Evolutionary conservation across 441 rosid genomes (phyloP), one percentile per base, ranked within the genome.

Genomic region (Pelargonium australe): DNA sequence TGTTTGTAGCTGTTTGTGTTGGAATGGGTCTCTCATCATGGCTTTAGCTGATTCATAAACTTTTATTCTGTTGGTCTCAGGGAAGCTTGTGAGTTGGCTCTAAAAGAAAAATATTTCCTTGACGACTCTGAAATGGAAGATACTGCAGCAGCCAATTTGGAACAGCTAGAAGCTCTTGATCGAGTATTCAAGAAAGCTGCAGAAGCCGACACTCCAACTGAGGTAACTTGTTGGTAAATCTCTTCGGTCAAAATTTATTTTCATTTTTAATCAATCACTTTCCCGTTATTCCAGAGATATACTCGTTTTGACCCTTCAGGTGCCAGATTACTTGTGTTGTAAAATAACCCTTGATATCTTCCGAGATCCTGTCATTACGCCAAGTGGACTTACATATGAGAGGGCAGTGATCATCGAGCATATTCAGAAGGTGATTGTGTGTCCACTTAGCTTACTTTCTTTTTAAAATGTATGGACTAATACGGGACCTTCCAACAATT

Each of bases 271-370:
- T 34, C 40, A 34, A 34, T 34, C 40, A 34, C 40, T 34, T 34
- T 34, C 7, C 40, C 40, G 40, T 4, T 34, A 34, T 34, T 34
- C 40, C 40, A 34, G 40, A 34, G 40, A 34, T 0, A 34, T 34
- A 4, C 40, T 34, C 40, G 58, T 69, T 44, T 16, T 47, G 34
- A 53, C 23, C 40, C 77, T 70, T 14, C 82, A 91, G 99, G 94
- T 94, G 73, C 99, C 99, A 1, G 97, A 87, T 82, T 87, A 84
- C 64, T 76, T 94, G 12, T 91, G 99, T 69, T 94, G 97, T 81
- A 89, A 83, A 70, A 91, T 94, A 7, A 89, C 97, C 20, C 96
- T 94, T 11, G 95, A 91, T 76, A 88, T 91, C 44, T 84, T 87
- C 69, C 87, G 88, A 4, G 99, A 91, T 80, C 97, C 97, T 55